Evolutionary conservation across 1,139 yeast species (phyloP).

Genomic region (Debaryomycetaceae sp.): DNA sequence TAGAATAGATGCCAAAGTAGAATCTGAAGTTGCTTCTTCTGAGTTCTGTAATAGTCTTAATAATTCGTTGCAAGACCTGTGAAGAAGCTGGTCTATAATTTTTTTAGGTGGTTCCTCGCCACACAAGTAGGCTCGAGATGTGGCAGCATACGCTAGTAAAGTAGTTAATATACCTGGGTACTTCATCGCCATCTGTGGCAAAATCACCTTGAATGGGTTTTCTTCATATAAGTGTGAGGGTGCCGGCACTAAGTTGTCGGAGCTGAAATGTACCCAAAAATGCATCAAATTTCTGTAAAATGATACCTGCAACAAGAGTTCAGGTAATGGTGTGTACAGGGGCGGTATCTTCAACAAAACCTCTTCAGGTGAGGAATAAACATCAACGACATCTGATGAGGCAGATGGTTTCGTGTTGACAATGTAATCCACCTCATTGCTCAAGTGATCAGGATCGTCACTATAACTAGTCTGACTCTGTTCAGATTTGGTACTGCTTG

Average conservation of each 20-base stretch:
- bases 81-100: conserved; percentile 48
- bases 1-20: conserved; percentile 64
- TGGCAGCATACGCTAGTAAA: conserved; percentile 65
- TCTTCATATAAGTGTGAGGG: conserved; percentile 54
- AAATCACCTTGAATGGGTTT: conserved; percentile 63
- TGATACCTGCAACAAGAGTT: conserved; percentile 54
- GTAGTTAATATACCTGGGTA: conserved; percentile 58
- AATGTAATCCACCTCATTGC: not conserved
- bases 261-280: conserved; percentile 61
- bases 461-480: not conserved
- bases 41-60: conserved; percentile 49
- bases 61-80: conserved; percentile 57
- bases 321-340: conserved; percentile 55
- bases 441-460: not conserved
- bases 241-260: conserved; percentile 65
- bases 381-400: not conserved
- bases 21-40: conserved; percentile 55
- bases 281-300: conserved; percentile 58
- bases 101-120: conserved; percentile 38
- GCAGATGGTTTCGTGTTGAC: not conserved
- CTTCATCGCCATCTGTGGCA: conserved; percentile 69
- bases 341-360: conserved; percentile 37
- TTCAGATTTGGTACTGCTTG: not conserved
- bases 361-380: conserved; percentile 4
- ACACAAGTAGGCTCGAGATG: conserved; percentile 38